Percentiles rank a stretch among this genome's conserved stretches.
Conservation (phyloP, 257 asterid genomes). For the Gardenia jasminoides region DNA sequence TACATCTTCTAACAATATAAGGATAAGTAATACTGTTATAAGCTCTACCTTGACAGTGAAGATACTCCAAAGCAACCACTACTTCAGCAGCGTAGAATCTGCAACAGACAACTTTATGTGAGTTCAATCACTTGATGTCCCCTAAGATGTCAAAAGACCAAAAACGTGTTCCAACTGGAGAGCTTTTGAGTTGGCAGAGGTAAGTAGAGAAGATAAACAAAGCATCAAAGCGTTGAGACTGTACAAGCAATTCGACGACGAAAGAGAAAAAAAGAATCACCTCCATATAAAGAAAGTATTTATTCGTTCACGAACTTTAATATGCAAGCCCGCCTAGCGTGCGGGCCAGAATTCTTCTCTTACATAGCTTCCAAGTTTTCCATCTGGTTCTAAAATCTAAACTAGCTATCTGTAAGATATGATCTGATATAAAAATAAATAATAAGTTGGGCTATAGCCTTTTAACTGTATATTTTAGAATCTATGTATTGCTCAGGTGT, state of each 20-base stretch:
- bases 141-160: background rate
- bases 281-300: background rate
- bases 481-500: background rate
- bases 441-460: background rate
- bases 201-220: background rate
- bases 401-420: background rate
- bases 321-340: background rate
- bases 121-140: slow-evolving; percentile 11
- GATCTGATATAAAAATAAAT: background rate
- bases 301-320: background rate
- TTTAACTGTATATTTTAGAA: background rate
- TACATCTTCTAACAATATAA: background rate
- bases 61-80: slow-evolving; percentile 90
- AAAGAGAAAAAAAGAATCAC: too few species aligned
- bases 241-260: background rate
- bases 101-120: slow-evolving; percentile 14
- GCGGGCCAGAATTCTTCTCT: background rate
- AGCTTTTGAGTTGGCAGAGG: background rate
- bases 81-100: slow-evolving; percentile 97
- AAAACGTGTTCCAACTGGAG: background rate
- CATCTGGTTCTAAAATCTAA: background rate
- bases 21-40: background rate
- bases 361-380: background rate
- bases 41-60: slow-evolving; percentile 89
- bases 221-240: background rate